These are phyloP conservation scores for Malassezia cuniculi DNA, from an alignment of 1,284 basidiomycete species.

Conservation along the genomic window DNA sequence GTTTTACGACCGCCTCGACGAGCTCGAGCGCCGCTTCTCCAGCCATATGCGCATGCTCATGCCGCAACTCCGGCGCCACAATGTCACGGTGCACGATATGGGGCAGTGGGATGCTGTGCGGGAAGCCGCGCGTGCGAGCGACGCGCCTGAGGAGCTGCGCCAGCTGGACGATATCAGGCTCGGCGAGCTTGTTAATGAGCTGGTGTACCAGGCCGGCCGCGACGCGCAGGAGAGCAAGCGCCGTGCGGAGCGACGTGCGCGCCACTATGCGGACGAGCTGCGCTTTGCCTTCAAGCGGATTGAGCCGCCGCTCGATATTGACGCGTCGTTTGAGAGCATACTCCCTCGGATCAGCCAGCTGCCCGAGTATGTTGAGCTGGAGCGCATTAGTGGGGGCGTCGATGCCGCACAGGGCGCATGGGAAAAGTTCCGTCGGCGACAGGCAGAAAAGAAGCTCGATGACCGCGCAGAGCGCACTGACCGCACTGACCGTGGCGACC, in stretches of 20 bases:
- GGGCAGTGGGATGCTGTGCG: slow-evolving; percentile 10
- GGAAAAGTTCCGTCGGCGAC: slow-evolving; percentile 34
- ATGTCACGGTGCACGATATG: slow-evolving; percentile 33
- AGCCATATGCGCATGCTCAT: slow-evolving; percentile 58
- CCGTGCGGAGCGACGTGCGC: slow-evolving; percentile 66
- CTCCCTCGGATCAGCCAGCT: slow-evolving; percentile 9
- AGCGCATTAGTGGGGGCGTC: slow-evolving; percentile 16
- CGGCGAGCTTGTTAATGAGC: slow-evolving; percentile 47
- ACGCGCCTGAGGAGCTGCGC: slow-evolving; percentile 1
- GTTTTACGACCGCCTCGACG: slow-evolving; percentile 87
- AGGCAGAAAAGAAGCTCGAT: slow-evolving; percentile 19
- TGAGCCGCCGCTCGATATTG: slow-evolving; percentile 51
- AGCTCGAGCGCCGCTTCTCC: slow-evolving; percentile 70
- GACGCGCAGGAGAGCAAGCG: slow-evolving; percentile 57
- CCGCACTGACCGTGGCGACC: too few species aligned
- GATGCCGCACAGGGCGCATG: slow-evolving; percentile 27
- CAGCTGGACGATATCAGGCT: slow-evolving; percentile 8
- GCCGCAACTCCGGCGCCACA: slow-evolving; percentile 51
- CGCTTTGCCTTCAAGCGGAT: slow-evolving; percentile 88
- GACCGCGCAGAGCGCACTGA: too few species aligned
- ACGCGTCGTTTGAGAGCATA: slow-evolving; percentile 18
- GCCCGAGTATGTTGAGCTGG: slow-evolving; percentile 19
- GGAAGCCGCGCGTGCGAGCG: slow-evolving; percentile 1
- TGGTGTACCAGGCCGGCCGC: slow-evolving; percentile 59
- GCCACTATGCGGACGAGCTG: slow-evolving; percentile 84